Evolutionary conservation across 2,329 filamentous ascomycete genomes (phyloP), one percentile per base, ranked within the genome.

Genomic region (Aspergillus pseudotamarii): DNA sequence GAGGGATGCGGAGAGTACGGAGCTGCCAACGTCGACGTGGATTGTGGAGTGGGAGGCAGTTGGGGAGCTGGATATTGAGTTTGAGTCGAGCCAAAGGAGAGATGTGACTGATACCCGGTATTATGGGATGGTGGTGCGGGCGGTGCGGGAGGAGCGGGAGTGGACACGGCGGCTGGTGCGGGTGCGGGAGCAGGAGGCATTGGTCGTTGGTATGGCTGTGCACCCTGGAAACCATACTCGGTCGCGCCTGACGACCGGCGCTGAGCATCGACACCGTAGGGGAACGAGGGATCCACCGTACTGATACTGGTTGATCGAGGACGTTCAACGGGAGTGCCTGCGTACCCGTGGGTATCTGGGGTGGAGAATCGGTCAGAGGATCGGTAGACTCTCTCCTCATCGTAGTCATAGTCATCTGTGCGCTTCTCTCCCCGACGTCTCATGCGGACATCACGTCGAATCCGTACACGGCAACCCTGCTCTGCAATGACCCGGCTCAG

Each of bases 391-490:
- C 76, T 77, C n/a, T 85, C 83, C 11, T 85, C 85, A 14, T 87
- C 84, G 64, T 86, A 89, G n/a, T 92, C 88, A 73, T 89, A 90
- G 26, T 91, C 88, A 68, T 88, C 86, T 56, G 81, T 82, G 12
- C 83, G 80, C 80, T 94, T 94, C 65, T 86, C 86, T 64, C 93
- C 91, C 43, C 93, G 89, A 73, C 92, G 90, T 78, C 93, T 89
- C 91, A 97, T 96, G 62, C 93, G 89, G 8, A 96, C 92, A 79
- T 98, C 95, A 67, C 95, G 91, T 61, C 95, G 88, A 72, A 99
- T 99, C 53, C 95, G 91, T 32, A 99, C 95, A 69, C 94, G 92
- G 78, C 95, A 98, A 63, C 95, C 95, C 79, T 99, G 95, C 78
- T 99, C 94, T 21, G 94, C 94, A 50, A 99, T 93, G 41, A 92